Base-by-base conservation (phyloP, 805 yeast species). In the Teunomyces aglyptinius region DNA sequence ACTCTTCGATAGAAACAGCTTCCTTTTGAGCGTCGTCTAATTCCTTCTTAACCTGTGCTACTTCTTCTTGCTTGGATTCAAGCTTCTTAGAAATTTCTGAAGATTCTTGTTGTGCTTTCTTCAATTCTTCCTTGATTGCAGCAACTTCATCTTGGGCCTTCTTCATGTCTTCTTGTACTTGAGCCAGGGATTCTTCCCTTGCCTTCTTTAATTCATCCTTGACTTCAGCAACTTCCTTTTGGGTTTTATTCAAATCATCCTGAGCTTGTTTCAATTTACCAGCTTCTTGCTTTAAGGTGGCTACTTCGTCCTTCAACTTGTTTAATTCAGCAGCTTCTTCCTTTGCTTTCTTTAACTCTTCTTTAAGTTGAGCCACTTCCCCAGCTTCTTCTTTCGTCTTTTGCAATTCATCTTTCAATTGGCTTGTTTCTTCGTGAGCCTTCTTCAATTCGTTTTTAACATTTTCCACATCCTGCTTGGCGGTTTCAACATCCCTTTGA, bases 131-230 rank as follows among this genome's bases (percentile, higher is more conserved):
- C 33, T 20, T 24, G 11, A 12, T 11, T 12, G 24, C 27, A 6
- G 7, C 44, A 31, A 24, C 16, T 22, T 32, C 42, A 6, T 43
- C 40, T 28, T 33, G 16, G 19, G 16, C 24, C 45, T 47, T 28
- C 35, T 48, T 24, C 24, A 40, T 11, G 18, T 41, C 32, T 20
- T 19, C 26, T n/a, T 20, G 33, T 11, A 24, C 15, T n/a, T 31
- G 33, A 5, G 33, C 32, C 19, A 33, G 19, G 10, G 8, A 10
- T 15, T 15, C 18, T 10, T 33, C 36, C 36, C 10, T 8, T 11
- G n/a, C 36, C 6, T n/a, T 33, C 20, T 45, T 42, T 26, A 44
- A 28, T 38, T 49, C 45, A 5, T 16, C n/a, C 33, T 20, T 24
- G 13, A 12, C 13, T 15, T 31, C 27, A 10, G 12, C 44, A 31